phyloP scores from a whole-genome alignment of 176 grass and related monocot species.

The Bothriochloa decipiens region DNA sequence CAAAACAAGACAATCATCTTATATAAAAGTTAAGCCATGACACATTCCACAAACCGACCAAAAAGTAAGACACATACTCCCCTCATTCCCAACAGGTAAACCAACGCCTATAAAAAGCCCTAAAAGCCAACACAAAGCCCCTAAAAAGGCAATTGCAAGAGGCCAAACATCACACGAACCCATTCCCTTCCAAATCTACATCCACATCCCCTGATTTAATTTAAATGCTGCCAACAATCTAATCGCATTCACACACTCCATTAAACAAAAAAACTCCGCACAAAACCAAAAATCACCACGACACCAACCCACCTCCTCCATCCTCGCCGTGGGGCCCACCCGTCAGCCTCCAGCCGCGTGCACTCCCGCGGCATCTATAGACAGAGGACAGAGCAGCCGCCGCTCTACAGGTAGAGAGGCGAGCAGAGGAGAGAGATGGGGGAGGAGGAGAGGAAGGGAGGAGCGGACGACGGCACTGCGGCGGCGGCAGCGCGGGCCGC shows the following conservation, averaged over 20 bases:
- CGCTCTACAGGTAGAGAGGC: background rate
- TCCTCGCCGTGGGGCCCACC: background rate
- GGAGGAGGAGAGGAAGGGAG: conserved; percentile 38
- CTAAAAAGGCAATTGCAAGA: background rate
- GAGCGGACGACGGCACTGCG: background rate
- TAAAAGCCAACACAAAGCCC: background rate
- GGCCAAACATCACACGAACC: conserved; percentile 9
- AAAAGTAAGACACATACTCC: background rate
- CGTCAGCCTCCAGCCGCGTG: conserved; percentile 25
- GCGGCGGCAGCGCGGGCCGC: conserved; percentile 58
- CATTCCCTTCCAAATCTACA: conserved; percentile 20
- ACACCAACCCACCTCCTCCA: background rate
- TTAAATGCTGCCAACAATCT: conserved; percentile 36
- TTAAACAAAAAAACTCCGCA: background rate
- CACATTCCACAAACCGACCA: background rate
- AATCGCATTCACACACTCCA: conserved; percentile 22
- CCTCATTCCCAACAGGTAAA: conserved; percentile 4
- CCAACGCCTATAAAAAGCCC: background rate
- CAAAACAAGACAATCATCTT: rapidly evolving
- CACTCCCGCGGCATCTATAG: conserved; percentile 32
- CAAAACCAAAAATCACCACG: conserved; percentile 38
- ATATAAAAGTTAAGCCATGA: background rate
- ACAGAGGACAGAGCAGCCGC: conserved; percentile 42
- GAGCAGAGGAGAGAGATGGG: conserved; percentile 29
- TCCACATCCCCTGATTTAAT: background rate